Evolutionary conservation across 1,284 basidiomycete genomes (phyloP), one percentile per base, ranked within the genome.

Genomic region (Golubevia pallescens): DNA sequence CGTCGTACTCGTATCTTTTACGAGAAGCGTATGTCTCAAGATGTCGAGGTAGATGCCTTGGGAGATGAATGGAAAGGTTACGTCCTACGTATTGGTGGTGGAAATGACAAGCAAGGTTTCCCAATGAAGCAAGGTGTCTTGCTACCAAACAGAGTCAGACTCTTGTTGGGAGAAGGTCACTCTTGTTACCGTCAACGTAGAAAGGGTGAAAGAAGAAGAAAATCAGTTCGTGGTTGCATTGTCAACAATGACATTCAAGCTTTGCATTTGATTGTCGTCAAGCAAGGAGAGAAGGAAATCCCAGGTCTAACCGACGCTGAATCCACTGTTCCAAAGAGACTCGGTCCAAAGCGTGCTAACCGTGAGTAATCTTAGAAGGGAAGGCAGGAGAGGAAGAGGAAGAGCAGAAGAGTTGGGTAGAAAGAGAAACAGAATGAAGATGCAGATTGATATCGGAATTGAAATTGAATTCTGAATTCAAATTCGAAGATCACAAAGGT

Each of bases 41-140:
- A 85, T 61, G 81, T 85, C 63, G 82, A 82, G 78, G 74, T 85
- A 68, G 81, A 83, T 76, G 69, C 73, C 21, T 79, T 85, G 74
- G 82, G 82, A 65, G 81, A 84, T 61, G 82, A 85, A 76, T 85
- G 83, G 81, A 82, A 82, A 77, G 82, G 82, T 63, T 85, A 85
- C 75, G 81, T 85, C 63, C 78, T 82, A 69, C 81, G 81, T 69
- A 85, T 85, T 57, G 81, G 82, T 57, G 82, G 82, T 71, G 82
- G 81, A 69, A 85, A 85, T 75, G 82, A 85, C 81, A 85, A 85
- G 78, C 82, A 85, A 78, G 82, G 82, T 81, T 85, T 85, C 82
- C 82, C 82, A 62, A 83, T 83, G 80, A 84, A 84, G 81, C 81
- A 83, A 76, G 81, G 78, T 75, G 81, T 85, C 61, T 75, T 85